These are phyloP conservation scores for Emydomyces testavorans DNA, from an alignment of 2,329 filamentous ascomycete genomes.

Conservation along the genomic window DNA sequence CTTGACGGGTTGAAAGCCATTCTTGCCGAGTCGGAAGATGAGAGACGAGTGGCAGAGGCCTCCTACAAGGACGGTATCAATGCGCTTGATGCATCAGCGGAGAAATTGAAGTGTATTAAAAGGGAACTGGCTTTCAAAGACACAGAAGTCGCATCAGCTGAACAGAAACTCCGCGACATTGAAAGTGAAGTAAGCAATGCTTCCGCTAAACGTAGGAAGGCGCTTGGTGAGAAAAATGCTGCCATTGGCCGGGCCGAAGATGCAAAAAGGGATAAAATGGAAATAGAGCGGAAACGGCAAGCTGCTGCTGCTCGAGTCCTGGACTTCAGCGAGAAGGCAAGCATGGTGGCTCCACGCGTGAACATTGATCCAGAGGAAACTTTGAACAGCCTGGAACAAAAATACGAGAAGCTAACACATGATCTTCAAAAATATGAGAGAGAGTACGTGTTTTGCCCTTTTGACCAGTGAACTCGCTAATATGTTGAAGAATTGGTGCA, in stretches of 20 bases:
- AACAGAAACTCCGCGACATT: slow-evolving; percentile 33
- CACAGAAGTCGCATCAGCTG: slow-evolving; percentile 25
- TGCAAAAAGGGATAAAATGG: slow-evolving; percentile 37
- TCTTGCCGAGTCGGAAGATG: slow-evolving; percentile 47
- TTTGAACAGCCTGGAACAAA: slow-evolving; percentile 39
- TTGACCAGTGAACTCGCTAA: slow-evolving; percentile 19
- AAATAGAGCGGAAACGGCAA: slow-evolving; percentile 40
- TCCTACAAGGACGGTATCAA: slow-evolving; percentile 41
- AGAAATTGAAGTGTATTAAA: slow-evolving; percentile 26
- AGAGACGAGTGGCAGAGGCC: slow-evolving; percentile 32
- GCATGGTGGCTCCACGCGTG: slow-evolving; percentile 46
- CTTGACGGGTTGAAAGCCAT: slow-evolving; percentile 49
- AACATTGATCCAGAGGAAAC: slow-evolving; percentile 55
- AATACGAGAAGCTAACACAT: slow-evolving; percentile 42
- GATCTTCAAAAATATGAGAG: slow-evolving; percentile 49
- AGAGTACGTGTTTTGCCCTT: slow-evolving; percentile 28
- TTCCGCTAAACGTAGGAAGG: slow-evolving; percentile 41
- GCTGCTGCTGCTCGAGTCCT: slow-evolving; percentile 40
- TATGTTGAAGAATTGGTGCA: slow-evolving; percentile 43
- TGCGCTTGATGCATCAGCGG: slow-evolving; percentile 36
- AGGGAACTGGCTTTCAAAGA: slow-evolving; percentile 29
- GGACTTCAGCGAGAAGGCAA: slow-evolving; percentile 47
- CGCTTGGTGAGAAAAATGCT: slow-evolving; percentile 51
- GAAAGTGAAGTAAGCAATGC: slow-evolving; percentile 44
- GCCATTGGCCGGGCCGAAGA: slow-evolving; percentile 44